A percentile compares a stretch with the other conserved stretches of the same genome.
These are phyloP conservation scores for Oidium heveae DNA, from an alignment of 2,329 filamentous ascomycete genomes.

Conservation along the genomic window DNA sequence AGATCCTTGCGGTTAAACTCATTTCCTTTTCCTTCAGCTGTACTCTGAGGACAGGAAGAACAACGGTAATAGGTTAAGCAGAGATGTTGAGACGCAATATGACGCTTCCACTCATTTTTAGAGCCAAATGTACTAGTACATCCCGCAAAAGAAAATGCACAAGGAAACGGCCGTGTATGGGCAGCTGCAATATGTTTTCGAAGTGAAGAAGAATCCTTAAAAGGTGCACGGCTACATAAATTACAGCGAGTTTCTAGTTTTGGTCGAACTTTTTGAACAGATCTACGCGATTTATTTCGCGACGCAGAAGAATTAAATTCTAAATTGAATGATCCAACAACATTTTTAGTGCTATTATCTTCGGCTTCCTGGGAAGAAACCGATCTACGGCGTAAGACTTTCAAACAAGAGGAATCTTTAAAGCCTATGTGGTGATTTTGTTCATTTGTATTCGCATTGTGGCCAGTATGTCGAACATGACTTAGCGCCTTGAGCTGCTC, in stretches of 20 bases:
- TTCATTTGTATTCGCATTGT: conserved; percentile 16
- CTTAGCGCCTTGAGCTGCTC: conserved; percentile 41
- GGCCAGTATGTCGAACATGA: conserved; percentile 30
- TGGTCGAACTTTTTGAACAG: conserved; percentile 14
- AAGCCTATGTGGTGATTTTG: conserved; percentile 12
- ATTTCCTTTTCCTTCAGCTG: conserved; percentile 30
- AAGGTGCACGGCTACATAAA: conserved; percentile 36
- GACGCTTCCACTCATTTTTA: conserved; percentile 96
- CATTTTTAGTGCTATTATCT: conserved; percentile 19
- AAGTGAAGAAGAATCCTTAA: conserved; percentile 39
- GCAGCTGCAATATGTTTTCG: conserved; percentile 42
- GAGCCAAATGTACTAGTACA: conserved; percentile 66
- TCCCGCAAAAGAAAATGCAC: conserved; percentile 63
- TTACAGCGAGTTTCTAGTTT: conserved; percentile 37
- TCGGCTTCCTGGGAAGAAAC: conserved; percentile 17
- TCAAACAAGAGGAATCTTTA: conserved; percentile 12
- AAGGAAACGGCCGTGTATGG: conserved; percentile 54
- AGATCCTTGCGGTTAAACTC: conserved; percentile 89
- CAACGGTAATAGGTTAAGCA: conserved; percentile 40
- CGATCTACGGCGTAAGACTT: conserved; percentile 18
- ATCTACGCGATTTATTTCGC: conserved; percentile 12
- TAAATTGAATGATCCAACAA: conserved; percentile 8
- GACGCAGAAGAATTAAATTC: conserved; percentile 14
- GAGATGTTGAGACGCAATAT: conserved; percentile 77
- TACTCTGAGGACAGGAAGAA: conserved; percentile 30